Evolutionary conservation across 768 basidiomycete species (phyloP), one percentile per base, ranked within the genome.

Genomic region (Agaricus bisporus): DNA sequence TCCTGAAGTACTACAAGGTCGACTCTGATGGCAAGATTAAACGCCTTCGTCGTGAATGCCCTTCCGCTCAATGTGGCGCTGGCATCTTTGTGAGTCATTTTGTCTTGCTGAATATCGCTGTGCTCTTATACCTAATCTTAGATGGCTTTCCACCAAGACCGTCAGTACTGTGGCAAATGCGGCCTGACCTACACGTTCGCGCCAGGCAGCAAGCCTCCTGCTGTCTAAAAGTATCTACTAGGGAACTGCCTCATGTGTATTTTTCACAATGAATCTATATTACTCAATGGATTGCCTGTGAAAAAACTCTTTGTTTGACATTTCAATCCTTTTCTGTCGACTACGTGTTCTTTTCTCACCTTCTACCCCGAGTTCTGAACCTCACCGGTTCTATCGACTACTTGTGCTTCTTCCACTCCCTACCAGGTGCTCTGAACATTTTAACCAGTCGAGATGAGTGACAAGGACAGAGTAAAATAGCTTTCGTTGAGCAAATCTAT

Each of bases 1-100:
- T 98, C 77, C 80, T 99, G 72, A 98, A 98, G 77, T 99, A 97
- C 83, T 99, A 98, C 81, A 95, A 97, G 78, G 95, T 99, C 63
- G 95, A 98, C 76, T 95, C 94, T 43, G 95, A 98, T 64, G 97
- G 95, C 71, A 98, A 97, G 78, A 95, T 98, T 81, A 97, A 97
- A 82, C 93, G 97, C 69, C 85, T 99, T 57, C 85, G 95, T 67
- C 91, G 97, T 62, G 95, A 98, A 72, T 99, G 97, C 77, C 90
- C 83, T 55, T 79, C 78, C 53, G 83, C 86, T 60, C 86, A 86
- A 71, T 90, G 87, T 58, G 88, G 88, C 72, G 88, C 88, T 59
- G 88, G 87, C 70, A 80, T 89, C 74, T 91, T 91, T 68, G 88
- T 90, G 70, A 57, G 86, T 75, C 14, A 9, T 35, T n/a, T 18